Percentiles rank a stretch among this genome's conserved stretches.
These are phyloP conservation scores for Apophysomyces sp. DNA, from an alignment of 371 early-diverging fungal genomes.

Conservation along the genomic window DNA sequence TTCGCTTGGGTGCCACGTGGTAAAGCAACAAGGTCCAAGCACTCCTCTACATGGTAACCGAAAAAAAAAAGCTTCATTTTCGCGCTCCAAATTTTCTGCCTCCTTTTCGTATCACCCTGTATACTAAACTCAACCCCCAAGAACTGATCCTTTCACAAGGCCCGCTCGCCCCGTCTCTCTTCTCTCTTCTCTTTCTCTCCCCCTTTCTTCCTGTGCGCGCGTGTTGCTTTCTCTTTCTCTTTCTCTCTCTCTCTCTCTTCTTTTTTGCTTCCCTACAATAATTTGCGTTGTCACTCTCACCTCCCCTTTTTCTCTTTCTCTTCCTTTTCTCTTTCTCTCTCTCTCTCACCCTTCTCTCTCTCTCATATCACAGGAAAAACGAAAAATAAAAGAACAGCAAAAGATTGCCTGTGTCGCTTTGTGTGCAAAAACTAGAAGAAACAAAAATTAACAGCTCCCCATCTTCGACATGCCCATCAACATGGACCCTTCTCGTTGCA, in stretches of 20 bases:
- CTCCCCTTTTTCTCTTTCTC: not conserved
- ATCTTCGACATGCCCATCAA: constrained; percentile 1
- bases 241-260: not conserved
- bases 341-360: not conserved
- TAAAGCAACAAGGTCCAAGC: constrained; percentile 4
- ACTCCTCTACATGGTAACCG: not conserved
- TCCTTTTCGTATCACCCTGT: constrained; percentile 2
- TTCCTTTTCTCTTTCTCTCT: constrained; percentile 4
- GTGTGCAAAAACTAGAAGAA: not conserved
- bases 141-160: not conserved
- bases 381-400: constrained; percentile 7
- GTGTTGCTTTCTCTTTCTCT: not conserved
- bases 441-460: not conserved
- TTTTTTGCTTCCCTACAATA: not conserved
- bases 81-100: constrained; percentile 4
- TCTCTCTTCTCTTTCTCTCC: not conserved
- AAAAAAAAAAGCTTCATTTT: constrained; percentile 3
- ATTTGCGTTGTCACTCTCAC: not conserved
- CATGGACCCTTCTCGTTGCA: constrained; percentile 25
- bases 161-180: not conserved
- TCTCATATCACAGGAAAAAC: not conserved
- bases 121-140: constrained; percentile 2
- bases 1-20: not conserved
- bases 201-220: too few relatives aligned
- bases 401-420: not conserved